Evolutionary conservation across 495 filamentous ascomycete genomes (phyloP), one percentile per base, ranked within the genome.

Genomic region (Acidiella bohemica): DNA sequence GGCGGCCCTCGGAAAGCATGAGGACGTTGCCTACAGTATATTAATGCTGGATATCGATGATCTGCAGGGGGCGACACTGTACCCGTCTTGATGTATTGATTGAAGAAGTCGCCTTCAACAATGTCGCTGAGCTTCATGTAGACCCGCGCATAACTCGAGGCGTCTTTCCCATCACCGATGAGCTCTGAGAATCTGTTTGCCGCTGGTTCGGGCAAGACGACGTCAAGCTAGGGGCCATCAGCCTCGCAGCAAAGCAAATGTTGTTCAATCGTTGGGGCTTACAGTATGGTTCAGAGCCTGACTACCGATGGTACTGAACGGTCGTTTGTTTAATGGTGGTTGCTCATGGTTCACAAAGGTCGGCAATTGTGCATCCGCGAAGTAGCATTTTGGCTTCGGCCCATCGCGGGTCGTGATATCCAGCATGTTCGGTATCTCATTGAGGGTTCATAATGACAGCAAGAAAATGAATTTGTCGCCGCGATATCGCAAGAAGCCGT

Each of bases 1-100:
- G 64, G 17, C 72, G 68, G 20, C 90, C 90, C 55, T 93, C 80
- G 0, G 92, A 95, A 12, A 93, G 73, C 83, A 97, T 90, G 53
- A 92, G 57, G 47, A 93, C 67, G 55, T 85, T 80, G 14, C 90
- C 88, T 93, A 11, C 5, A 5, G 32, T 36, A 23, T 4, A 12
- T 32, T 29, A 5, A 33, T 6, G 21, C 9, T 21, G 39, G 23
- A 36, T 34, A 21, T 19, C 16, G 31, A 29, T 11, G 2, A 24
- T 6, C 12, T 11, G 10, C 9, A 44, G 42, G 12, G n/a, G n/a
- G n/a, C n/a, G n/a, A n/a, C n/a, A n/a, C n/a, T n/a, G n/a, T 71
- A 92, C 87, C 87, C 49, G 70, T 66, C 56, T 93, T 94, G 49
- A 95, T 80, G 54, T 93, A 88, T 36, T 73, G 65, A 31, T 75